Evolutionary conservation across 2,329 filamentous ascomycete genomes (phyloP).

Genomic region (Xylariales sp.): DNA sequence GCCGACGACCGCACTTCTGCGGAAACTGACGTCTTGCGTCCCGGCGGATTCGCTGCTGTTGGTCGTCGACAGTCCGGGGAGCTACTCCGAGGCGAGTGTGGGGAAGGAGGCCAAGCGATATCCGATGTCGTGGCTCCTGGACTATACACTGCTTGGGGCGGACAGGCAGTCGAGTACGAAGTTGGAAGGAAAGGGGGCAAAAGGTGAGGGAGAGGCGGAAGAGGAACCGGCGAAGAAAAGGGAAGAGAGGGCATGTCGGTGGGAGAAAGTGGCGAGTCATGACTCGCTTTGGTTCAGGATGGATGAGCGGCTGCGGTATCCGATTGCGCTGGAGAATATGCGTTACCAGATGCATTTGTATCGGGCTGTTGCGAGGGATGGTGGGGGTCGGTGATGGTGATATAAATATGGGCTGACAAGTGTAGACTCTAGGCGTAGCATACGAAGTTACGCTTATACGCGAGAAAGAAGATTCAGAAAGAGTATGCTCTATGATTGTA

Average conservation of each 20-base stretch:
- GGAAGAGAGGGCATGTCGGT: conserved; percentile 32
- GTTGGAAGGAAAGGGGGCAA: background rate
- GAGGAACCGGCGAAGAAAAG: background rate
- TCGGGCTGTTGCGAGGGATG: conserved; percentile 28
- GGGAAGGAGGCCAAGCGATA: conserved; percentile 63
- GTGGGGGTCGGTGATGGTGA: too few species aligned
- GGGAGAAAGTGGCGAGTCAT: conserved; percentile 70
- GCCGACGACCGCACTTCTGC: conserved; percentile 71
- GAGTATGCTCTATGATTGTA: too few species aligned
- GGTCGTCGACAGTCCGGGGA: conserved; percentile 89
- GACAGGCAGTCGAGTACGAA: background rate
- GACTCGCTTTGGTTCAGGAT: conserved; percentile 86
- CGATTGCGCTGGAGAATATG: conserved; percentile 89
- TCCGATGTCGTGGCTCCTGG: conserved; percentile 89
- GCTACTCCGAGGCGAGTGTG: conserved; percentile 78
- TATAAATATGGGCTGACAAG: background rate
- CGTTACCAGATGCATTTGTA: conserved; percentile 91
- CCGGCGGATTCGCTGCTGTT: conserved; percentile 63
- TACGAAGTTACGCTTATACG: too few species aligned
- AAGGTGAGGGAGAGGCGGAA: background rate
- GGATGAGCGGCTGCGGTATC: conserved; percentile 63
- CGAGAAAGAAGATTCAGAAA: too few species aligned
- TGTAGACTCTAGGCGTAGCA: too few species aligned
- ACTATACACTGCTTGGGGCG: conserved; percentile 68
- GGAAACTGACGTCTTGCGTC: conserved; percentile 58